Evolutionary conservation across 495 filamentous ascomycete species (phyloP).

Genomic region (Penicillium mononematosum): DNA sequence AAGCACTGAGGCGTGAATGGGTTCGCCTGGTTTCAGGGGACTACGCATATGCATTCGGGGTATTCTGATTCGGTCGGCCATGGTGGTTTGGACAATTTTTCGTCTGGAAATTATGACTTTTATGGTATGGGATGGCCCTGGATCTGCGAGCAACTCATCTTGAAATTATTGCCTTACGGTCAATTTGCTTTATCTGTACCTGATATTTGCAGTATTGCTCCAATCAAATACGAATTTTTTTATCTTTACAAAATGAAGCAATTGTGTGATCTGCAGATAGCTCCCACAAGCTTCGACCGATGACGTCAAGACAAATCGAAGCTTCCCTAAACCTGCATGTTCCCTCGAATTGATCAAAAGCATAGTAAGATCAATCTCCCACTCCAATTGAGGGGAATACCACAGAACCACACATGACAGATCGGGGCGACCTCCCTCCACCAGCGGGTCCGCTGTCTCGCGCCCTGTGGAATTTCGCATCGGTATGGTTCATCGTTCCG

Average conservation of each 20-base stretch:
- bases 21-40: neutral
- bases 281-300: neutral
- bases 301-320: constrained; percentile 11
- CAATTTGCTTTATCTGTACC: neutral
- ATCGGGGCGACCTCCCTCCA: neutral
- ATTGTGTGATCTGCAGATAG: neutral
- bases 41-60: neutral
- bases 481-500: constrained; percentile 35
- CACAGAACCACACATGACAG: constrained; percentile 1
- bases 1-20: neutral
- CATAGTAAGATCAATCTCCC: neutral
- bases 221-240: neutral
- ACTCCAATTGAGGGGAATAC: neutral
- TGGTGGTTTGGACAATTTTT: neutral
- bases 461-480: constrained; percentile 32
- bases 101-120: neutral
- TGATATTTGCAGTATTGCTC: neutral
- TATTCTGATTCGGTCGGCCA: constrained; percentile 2
- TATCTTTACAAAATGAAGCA: neutral
- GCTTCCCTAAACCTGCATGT: neutral
- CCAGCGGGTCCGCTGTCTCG: constrained; percentile 17
- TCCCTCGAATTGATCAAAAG: neutral
- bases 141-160: neutral
- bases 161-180: neutral
- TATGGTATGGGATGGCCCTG: constrained; percentile 1